Evolutionary conservation across 768 basidiomycete species (phyloP), one percentile per base, ranked within the genome.

Genomic region (Termitomyces sp.): DNA sequence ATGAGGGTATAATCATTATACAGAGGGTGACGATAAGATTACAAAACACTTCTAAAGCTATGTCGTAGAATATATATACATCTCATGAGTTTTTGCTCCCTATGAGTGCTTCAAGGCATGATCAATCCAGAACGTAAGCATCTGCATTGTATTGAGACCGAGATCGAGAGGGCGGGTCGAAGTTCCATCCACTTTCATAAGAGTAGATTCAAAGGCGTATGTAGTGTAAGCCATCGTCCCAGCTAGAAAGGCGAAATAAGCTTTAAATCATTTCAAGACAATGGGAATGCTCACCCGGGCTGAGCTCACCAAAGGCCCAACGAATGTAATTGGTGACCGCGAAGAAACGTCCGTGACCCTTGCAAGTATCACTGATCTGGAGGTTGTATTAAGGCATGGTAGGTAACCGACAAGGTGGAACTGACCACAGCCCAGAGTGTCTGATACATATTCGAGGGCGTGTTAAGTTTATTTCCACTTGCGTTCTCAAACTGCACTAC

Each of bases 401-500:
- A 37, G 24, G 34, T 27, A n/a, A 46, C 39, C 13, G 13, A n/a
- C 20, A 5, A n/a, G 16, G 26, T 5, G 26, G n/a, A 41, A 57
- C 67, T 56, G 37, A 68, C 68, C 31, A 69, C 61, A 31, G 68
- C 67, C 68, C 67, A 69, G 6, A 69, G 51, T 12, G 63, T 63
- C 39, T 68, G 58, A 16, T 61, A 44, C 31, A 63, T 54, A 12
- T 47, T 55, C 16, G 54, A 46, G 4, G 60, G 49, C 13, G 37
- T 55, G 26, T 66, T 60, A 8, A 69, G 55, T 41, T 52, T 48
- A 49, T 62, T 63, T 18, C 62, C 60, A 14, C 6, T 24, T 12
- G 54, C 47, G 14, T 59, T 34, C n/a, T 46, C n/a, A 27, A 66
- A 59, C 65, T 69, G 32, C 12, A 46, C 13, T 46, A 4, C 26